Evolutionary conservation across 495 filamentous ascomycete species (phyloP).

Genomic region (Physcia stellaris): DNA sequence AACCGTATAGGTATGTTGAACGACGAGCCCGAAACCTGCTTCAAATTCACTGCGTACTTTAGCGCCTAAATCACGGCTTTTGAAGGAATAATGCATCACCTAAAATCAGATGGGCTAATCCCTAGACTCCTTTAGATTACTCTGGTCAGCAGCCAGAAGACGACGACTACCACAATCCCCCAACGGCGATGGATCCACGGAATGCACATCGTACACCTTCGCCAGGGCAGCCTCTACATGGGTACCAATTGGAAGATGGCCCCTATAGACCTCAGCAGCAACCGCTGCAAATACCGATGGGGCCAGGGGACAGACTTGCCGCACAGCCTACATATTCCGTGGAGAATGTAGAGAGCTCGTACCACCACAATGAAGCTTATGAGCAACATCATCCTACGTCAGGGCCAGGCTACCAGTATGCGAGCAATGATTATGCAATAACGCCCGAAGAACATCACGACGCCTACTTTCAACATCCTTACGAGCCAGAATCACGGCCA

Average conservation of each 20-base stretch:
- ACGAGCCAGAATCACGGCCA: slow-evolving; percentile 53
- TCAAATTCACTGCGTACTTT: too few species aligned
- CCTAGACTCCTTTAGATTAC: too few species aligned
- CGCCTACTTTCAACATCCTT: slow-evolving; percentile 70
- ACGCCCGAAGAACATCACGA: slow-evolving; percentile 77
- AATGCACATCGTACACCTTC: slow-evolving; percentile 42
- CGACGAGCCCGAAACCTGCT: too few species aligned
- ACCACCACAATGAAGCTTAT: slow-evolving; percentile 53
- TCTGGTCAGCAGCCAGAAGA: slow-evolving; percentile 13
- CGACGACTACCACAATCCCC: slow-evolving; percentile 49
- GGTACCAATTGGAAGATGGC: slow-evolving; percentile 60
- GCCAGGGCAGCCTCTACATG: slow-evolving; percentile 43
- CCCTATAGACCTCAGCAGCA: slow-evolving; percentile 36
- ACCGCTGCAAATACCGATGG: slow-evolving; percentile 57
- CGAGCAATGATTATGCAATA: slow-evolving; percentile 51
- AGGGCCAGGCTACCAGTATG: slow-evolving; percentile 29
- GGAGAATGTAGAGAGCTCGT: slow-evolving; percentile 58
- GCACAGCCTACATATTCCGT: slow-evolving; percentile 79
- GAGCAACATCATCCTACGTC: slow-evolving; percentile 34
- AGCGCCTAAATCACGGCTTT: too few species aligned
- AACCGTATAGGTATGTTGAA: too few species aligned
- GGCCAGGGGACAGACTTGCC: slow-evolving; percentile 50
- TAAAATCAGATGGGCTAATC: too few species aligned
- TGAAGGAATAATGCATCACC: too few species aligned
- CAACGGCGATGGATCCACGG: slow-evolving; percentile 36